Base-by-base conservation (phyloP, 495 filamentous ascomycete species). In the Penicillium goetzii region DNA sequence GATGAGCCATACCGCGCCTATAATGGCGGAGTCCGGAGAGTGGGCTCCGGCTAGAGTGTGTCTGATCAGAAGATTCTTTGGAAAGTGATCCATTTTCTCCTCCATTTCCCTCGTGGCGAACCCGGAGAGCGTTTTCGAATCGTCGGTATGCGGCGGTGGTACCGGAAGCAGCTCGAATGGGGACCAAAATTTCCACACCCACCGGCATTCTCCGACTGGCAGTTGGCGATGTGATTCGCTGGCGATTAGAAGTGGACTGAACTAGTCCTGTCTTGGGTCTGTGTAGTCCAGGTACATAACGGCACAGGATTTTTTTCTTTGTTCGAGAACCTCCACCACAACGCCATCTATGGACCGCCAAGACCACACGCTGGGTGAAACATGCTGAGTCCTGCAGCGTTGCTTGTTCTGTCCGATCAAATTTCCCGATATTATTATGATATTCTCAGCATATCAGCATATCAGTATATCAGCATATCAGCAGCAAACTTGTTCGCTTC, bases 201-300 rank as follows among this genome's bases (percentile, higher is more conserved):
- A 64, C 47, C 65, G 65, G 65, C 57, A 47, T 60, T 65, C 57
- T 41, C 68, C 65, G 68, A 63, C 56, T 21, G 26, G 12, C 15
- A 26, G 11, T 0, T 38, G 21, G 19, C 17, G 9, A 38, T 34
- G 34, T 69, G 65, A 70, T 70, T 70, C 51, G 68, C 17, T 6
- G 11, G n/a, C 19, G 26, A 38, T 15, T 38, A 34, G 40, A 43
- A 59, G 68, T 65, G 68, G 67, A 61, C 58, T 4, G 33, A 21
- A 47, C 52, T 21, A 55, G 30, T 1, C 52, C 30, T 30, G 11
- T 30, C 14, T 4, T 32, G 52, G 50, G 41, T 26, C 51, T 28
- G 51, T 61, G 60, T 21, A 66, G 63, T 40, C 14, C 36, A 17
- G 36, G 43, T 23, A 47, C 43, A 12, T 47, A 23, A 25, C 43